A percentile compares a stretch with the other conserved stretches of the same genome.
Conservation (phyloP, 345 rosid genomes). For the Camelina sativa region DNA sequence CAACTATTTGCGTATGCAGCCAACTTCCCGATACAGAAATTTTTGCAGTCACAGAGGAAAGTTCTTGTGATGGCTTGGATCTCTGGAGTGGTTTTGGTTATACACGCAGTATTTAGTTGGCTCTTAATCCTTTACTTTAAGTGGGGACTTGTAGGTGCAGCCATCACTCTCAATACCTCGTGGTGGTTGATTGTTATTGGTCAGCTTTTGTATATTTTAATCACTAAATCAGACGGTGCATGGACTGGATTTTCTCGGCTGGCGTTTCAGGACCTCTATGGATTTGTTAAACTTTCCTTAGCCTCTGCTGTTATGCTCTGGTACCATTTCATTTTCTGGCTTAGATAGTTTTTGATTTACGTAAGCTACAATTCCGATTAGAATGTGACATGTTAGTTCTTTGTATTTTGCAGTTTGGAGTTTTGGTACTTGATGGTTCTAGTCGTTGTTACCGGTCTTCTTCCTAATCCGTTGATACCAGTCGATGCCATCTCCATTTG, state of each 20-base stretch:
- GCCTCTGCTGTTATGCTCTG: constrained; percentile 96
- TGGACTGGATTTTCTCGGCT: constrained; percentile 92
- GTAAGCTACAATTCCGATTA: neutral
- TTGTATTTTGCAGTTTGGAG: constrained; percentile 71
- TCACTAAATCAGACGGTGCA: constrained; percentile 87
- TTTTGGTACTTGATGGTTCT: constrained; percentile 91
- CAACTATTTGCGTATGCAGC: constrained; percentile 85
- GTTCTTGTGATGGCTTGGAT: constrained; percentile 81
- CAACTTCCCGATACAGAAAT: constrained; percentile 89
- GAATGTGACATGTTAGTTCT: neutral
- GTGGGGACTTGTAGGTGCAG: constrained; percentile 87
- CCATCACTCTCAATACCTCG: constrained; percentile 74
- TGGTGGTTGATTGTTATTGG: constrained; percentile 83
- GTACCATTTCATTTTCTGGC: constrained; percentile 42
- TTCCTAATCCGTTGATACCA: constrained; percentile 74
- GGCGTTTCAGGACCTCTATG: constrained; percentile 78
- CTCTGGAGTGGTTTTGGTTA: constrained; percentile 63
- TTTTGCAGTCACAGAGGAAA: constrained; percentile 87
- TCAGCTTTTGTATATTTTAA: constrained; percentile 77
- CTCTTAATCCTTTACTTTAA: constrained; percentile 72
- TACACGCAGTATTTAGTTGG: constrained; percentile 80
- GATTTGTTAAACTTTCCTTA: constrained; percentile 81
- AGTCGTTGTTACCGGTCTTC: constrained; percentile 75
- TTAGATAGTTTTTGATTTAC: neutral
- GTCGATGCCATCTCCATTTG: constrained; percentile 94